Evolutionary conservation across 2,329 filamentous ascomycete species (phyloP), one percentile per base, ranked within the genome.

Genomic region (Venturia oleaginea): DNA sequence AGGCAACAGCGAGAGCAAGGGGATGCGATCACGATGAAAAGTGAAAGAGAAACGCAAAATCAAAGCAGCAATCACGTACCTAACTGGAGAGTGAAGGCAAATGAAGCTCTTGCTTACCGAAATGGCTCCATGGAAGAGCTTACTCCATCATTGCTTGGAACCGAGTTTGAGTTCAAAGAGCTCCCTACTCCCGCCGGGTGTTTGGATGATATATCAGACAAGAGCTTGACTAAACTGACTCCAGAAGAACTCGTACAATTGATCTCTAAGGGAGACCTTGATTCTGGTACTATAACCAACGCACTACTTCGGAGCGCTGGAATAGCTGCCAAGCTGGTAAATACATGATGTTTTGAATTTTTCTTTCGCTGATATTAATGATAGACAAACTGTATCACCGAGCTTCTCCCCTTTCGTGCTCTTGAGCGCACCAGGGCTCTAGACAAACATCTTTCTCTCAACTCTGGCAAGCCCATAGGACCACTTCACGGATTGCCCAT

Each of bases 231-330:
- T 0, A 77, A 80, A 65, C 75, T 69, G 43, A 71, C 78, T 4
- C 74, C 81, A 22, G 76, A 78, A 64, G 15, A 13, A 13, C 74
- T 84, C 1, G 68, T 78, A 0, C 67, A 70, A n/a, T 72, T 72
- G 62, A 74, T 86, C 38, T 75, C 79, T 5, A 74, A 72, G 5
- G 78, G 78, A 7, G 72, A 77, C 61, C 68, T 81, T 30, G 78
- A 74, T 15, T 75, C 78, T 42, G 73, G 73, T 1, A 70, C 74
- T 19, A 80, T 85, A 8, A 78, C 76, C 3, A 78, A 75, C 37
- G 83, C 83, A 1, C 86, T 85, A 69, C 72, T 85, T 51, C 75
- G 80, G 55, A 75, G 83, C 46, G 83, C 84, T 32, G 81, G 71
- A 5, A 71, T 85, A 22, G 83, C 83, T 2, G 80, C 83, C 66